Evolutionary conservation across 495 filamentous ascomycete species (phyloP), one percentile per base, ranked within the genome.

Genomic region (Xylaria intraflava): DNA sequence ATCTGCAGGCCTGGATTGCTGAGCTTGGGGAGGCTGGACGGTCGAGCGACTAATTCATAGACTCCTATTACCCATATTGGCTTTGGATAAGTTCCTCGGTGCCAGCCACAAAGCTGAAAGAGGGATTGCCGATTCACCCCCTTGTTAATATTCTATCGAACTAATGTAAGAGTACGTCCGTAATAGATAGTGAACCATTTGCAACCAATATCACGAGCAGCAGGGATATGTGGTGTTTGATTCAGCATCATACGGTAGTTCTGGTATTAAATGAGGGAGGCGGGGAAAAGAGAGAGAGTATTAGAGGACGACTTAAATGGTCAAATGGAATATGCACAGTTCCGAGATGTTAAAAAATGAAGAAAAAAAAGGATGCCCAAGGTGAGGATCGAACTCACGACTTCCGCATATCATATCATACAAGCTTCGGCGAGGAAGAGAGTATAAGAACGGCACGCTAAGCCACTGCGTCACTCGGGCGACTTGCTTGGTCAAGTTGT

Each of bases 1-100:
- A 68, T 24, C 24, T 70, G 30, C 53, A 41, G 39, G 9, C 14
- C n/a, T 61, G 50, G 56, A 27, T 69, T 40, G 45, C 51, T 19
- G 39, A 40, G 2, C 36, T 67, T 24, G 38, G 50, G 5, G 38
- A 46, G 6, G 7, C 6, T 33, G 29, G 12, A 53, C 2, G 24
- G 12, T 7, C 1, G 2, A 31, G 41, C 35, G 3, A 12, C 10
- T 17, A 23, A 14, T 36, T 1, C 17, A 19, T 12, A n/a, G 20
- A n/a, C n/a, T n/a, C n/a, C n/a, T n/a, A n/a, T n/a, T n/a, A 33
- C 6, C 19, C 10, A n/a, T 47, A 36, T 7, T 17, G 10, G 17
- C 3, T n/a, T n/a, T 17, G 6, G 24, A 10, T 6, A 39, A 38
- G 16, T 3, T 14, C 3, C n/a, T n/a, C n/a, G 16, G 33, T 38